phyloP scores from a whole-genome alignment of 805 yeast species.

The Zygosaccharomyces bisporus region DNA sequence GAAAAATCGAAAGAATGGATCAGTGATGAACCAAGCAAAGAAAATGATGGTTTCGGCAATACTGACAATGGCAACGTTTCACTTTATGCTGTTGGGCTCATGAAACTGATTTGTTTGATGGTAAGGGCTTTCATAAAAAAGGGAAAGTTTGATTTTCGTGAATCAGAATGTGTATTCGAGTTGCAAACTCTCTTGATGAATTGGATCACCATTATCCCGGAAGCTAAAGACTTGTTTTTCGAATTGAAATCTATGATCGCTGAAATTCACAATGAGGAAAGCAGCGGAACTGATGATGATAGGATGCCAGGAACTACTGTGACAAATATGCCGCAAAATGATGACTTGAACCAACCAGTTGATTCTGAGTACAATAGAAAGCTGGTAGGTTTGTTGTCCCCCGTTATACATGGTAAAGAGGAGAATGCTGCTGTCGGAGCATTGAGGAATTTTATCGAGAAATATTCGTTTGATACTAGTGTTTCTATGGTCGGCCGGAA shows the following conservation, averaged over 20 bases:
- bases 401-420: constrained; percentile 14
- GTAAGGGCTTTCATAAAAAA: constrained; percentile 47
- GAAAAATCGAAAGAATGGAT: constrained; percentile 32
- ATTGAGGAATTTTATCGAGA: constrained; percentile 24
- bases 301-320: not conserved
- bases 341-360: constrained; percentile 1
- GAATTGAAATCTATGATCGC: constrained; percentile 28
- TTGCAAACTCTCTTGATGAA: constrained; percentile 56
- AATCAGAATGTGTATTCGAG: constrained; percentile 55
- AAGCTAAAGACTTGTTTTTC: constrained; percentile 58
- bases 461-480: constrained; percentile 24
- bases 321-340: constrained; percentile 3
- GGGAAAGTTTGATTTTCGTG: constrained; percentile 43
- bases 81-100: constrained; percentile 39
- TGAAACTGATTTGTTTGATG: constrained; percentile 61
- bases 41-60: constrained; percentile 14
- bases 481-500: constrained; percentile 27
- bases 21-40: constrained; percentile 20
- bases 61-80: constrained; percentile 30
- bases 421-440: constrained; percentile 27
- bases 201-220: constrained; percentile 62
- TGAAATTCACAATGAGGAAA: constrained; percentile 5
- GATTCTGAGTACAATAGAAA: constrained; percentile 20
- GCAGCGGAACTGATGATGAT: not conserved
- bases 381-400: constrained; percentile 27